A percentile compares a stretch with the other conserved stretches of the same genome.
Evolutionary conservation across 2,329 filamentous ascomycete species (phyloP).

Genomic region (Fusarium sp.): DNA sequence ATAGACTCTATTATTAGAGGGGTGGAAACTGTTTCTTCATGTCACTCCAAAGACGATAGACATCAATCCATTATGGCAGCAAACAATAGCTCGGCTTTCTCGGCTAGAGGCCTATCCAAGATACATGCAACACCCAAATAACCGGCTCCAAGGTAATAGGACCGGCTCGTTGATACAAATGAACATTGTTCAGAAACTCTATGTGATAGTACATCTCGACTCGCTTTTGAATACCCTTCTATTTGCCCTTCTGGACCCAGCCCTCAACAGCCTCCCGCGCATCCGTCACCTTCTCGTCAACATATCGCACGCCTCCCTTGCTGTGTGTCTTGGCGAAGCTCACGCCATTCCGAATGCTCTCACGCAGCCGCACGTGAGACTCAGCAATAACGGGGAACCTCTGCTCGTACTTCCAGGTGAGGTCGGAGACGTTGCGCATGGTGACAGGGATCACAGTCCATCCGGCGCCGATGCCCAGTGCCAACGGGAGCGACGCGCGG

Average conservation of each 20-base stretch:
- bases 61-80: slow-evolving; percentile 8
- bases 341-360: slow-evolving; percentile 78
- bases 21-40: slow-evolving; percentile 4
- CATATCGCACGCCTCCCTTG: slow-evolving; percentile 77
- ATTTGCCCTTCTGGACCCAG: slow-evolving; percentile 94
- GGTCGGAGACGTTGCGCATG: slow-evolving; percentile 87
- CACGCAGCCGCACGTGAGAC: slow-evolving; percentile 81
- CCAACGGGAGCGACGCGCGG: slow-evolving; percentile 81
- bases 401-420: slow-evolving; percentile 95
- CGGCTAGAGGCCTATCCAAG: slow-evolving; percentile 25
- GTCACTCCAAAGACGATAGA: slow-evolving; percentile 10
- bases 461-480: slow-evolving; percentile 85
- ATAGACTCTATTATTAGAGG: slow-evolving; percentile 9
- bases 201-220: slow-evolving; percentile 58
- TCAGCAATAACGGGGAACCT: slow-evolving; percentile 87
- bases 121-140: slow-evolving; percentile 39
- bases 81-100: slow-evolving; percentile 12
- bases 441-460: slow-evolving; percentile 91
- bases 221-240: slow-evolving; percentile 51
- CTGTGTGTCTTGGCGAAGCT: slow-evolving; percentile 83
- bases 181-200: slow-evolving; percentile 53
- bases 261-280: slow-evolving; percentile 85
- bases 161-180: slow-evolving; percentile 50
- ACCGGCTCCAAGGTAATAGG: slow-evolving; percentile 18
- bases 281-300: slow-evolving; percentile 85